A percentile compares a stretch with the other conserved stretches of the same genome.
Evolutionary conservation across 1,284 basidiomycete species (phyloP).

Genomic region (Apiotrichum siamense): DNA sequence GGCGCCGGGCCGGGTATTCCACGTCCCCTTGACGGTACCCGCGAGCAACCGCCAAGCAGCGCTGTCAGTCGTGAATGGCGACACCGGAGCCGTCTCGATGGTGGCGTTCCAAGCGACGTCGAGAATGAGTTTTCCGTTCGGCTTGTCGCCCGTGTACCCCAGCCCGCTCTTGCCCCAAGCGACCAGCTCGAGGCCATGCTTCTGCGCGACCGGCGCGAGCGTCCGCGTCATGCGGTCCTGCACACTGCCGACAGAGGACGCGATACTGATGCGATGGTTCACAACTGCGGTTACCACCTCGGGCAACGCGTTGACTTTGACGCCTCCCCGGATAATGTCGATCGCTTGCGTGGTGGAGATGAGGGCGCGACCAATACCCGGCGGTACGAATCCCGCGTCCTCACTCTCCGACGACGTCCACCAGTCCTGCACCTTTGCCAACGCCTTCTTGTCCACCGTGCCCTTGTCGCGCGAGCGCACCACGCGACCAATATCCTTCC

Average conservation of each 20-base stretch:
- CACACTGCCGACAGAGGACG: conserved; percentile 31
- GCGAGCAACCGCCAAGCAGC: conserved; percentile 37
- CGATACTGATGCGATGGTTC: conserved; percentile 42
- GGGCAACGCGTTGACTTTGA: conserved; percentile 44
- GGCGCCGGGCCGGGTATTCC: conserved; percentile 23
- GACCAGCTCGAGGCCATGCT: conserved; percentile 35
- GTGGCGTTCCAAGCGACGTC: conserved; percentile 32
- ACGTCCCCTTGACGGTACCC: conserved; percentile 33
- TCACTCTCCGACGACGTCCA: conserved; percentile 16
- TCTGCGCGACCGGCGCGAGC: conserved; percentile 29
- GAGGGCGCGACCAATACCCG: conserved; percentile 23
- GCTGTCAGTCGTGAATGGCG: conserved; percentile 32
- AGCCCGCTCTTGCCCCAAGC: conserved; percentile 31
- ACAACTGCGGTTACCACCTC: conserved; percentile 38
- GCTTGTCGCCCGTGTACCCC: conserved; percentile 9
- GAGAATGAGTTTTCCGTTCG: conserved; percentile 28
- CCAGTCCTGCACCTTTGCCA: conserved; percentile 30
- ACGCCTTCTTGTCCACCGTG: conserved; percentile 30
- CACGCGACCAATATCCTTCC: conserved; percentile 22
- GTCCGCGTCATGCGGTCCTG: conserved; percentile 29
- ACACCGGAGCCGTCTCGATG: conserved; percentile 43
- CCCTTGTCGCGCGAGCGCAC: conserved; percentile 17
- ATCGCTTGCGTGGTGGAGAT: conserved; percentile 42
- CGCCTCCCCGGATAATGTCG: conserved; percentile 40
- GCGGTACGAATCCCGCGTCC: conserved; percentile 18